Evolutionary conservation across 2,329 filamentous ascomycete genomes (phyloP), one percentile per base, ranked within the genome.

Genomic region (Dactylella cylindrospora): DNA sequence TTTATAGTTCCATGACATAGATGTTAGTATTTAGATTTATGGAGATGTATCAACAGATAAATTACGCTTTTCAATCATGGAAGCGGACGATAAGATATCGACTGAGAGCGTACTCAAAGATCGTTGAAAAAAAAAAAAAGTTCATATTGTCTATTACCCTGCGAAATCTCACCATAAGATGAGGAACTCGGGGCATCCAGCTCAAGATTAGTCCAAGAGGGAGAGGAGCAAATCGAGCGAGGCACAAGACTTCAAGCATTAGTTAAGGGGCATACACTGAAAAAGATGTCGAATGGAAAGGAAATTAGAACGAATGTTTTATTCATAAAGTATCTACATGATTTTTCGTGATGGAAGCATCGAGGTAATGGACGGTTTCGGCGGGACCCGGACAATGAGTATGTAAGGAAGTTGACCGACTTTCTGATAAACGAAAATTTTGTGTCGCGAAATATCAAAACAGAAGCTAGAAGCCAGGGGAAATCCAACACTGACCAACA

Each of bases 61-160:
- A 64, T 62, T 64, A 64, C 59, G 59, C 50, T 50, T 35, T 57
- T 64, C 52, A 46, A 50, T 51, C 59, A 64, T 47, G 59, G 52
- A 52, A 57, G 59, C 45, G 44, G 46, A 33, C 23, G 9, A 19
- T 26, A 9, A 31, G 28, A 15, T 29, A 33, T 26, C 10, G 59
- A 47, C 38, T 28, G 52, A 51, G 51, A 46, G 52, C 59, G 59
- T 64, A 64, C 59, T 64, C 59, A 64, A 64, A 64, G 44, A 64
- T 51, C 59, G 52, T 47, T 64, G 59, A 64, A 49, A 57, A 46
- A 35, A 50, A 39, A 10, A 31, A 26, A 64, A 43, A 45, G 38
- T 64, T 53, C 13, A 54, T 62, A 62, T 62, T 47, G 57, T 62
- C 57, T 62, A 53, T 62, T 62, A 62, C 45, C 41, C 36, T n/a